These are phyloP conservation scores for Globisporangium parvum DNA, from an alignment of 352 stramenopile species.

Conservation along the genomic window DNA sequence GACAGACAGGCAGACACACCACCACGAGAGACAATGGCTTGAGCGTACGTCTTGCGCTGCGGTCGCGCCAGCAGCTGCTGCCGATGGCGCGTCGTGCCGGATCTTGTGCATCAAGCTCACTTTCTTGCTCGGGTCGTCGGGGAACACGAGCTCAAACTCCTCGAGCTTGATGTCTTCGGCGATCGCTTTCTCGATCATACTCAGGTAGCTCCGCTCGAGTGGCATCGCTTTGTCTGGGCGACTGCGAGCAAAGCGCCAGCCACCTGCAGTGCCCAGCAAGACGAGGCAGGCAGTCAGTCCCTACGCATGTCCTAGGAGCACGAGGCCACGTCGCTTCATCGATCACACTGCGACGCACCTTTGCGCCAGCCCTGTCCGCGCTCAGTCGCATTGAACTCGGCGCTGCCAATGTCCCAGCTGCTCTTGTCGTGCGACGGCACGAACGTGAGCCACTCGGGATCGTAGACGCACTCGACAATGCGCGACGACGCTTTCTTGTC, in stretches of 20 bases:
- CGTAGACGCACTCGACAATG: conserved; percentile 81
- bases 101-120: conserved; percentile 24
- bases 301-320: not conserved
- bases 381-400: conserved; percentile 62
- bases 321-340: not conserved
- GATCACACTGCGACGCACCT: conserved; percentile 23
- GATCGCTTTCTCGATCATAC: conserved; percentile 65
- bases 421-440: conserved; percentile 83
- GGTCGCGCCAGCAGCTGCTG: not conserved
- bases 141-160: conserved; percentile 77
- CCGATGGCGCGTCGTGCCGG: conserved; percentile 22
- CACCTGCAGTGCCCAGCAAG: conserved; percentile 25
- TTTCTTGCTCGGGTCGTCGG: conserved; percentile 61
- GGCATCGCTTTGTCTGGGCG: conserved; percentile 62
- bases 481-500: conserved; percentile 82
- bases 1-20: not conserved
- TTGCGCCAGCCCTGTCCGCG: conserved; percentile 72
- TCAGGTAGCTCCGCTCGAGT: conserved; percentile 49
- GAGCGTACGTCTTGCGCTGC: not conserved
- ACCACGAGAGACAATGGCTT: not conserved
- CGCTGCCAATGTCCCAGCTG: conserved; percentile 56
- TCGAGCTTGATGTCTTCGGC: conserved; percentile 73
- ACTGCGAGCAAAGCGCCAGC: conserved; percentile 69
- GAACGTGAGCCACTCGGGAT: conserved; percentile 76
- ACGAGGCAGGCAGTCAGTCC: no score